Base-by-base conservation (phyloP, 306 rosid species). In the Cicer chorassanicum region DNA sequence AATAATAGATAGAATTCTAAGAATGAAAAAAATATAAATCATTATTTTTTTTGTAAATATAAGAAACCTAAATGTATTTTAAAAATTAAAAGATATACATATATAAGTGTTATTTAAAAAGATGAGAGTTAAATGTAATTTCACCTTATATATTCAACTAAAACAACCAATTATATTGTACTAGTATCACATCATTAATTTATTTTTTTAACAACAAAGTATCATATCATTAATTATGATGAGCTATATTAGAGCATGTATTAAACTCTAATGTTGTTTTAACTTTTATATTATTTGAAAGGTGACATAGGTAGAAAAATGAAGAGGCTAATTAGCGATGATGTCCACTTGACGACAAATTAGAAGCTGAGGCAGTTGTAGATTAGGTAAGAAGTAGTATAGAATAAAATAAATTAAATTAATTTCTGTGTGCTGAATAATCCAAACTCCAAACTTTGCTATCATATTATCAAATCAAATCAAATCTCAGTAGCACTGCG, bases 401-500 rank as follows among this genome's bases (percentile, higher is more conserved):
- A 29, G 34, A 29, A 29, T 29, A 29, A 29, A 29, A 29, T 29
- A 29, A 29, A 29, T 50, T 14, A 5, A 56, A 65, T 56, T 70
- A 34, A 63, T 36, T 63, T 69, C 13, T 43, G 43, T 75, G 73
- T 70, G 71, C 18, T 73, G 34, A 64, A 55, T 46, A 46, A 54
- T 75, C 60, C 76, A 83, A 70, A 49, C 8, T 39, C 48, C 0
- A 63, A 63, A 41, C 70, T 10, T 71, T 65, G 62, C 46, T 83
- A 75, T 83, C 76, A 43, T 53, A 55, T 14, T 29, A 29, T 29
- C 34, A 29, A 29, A 29, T 29, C 29, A 21, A 24, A 56, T 59
- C 48, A 81, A 76, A 81, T 76, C 81, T 70, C 44, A 72, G 74
- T 81, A 48, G 65, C 65, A 70, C 78, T 45, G 73, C 1, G 36